Conservation (phyloP, 805 yeast genomes). For the Cyberlindnera petersonii region DNA sequence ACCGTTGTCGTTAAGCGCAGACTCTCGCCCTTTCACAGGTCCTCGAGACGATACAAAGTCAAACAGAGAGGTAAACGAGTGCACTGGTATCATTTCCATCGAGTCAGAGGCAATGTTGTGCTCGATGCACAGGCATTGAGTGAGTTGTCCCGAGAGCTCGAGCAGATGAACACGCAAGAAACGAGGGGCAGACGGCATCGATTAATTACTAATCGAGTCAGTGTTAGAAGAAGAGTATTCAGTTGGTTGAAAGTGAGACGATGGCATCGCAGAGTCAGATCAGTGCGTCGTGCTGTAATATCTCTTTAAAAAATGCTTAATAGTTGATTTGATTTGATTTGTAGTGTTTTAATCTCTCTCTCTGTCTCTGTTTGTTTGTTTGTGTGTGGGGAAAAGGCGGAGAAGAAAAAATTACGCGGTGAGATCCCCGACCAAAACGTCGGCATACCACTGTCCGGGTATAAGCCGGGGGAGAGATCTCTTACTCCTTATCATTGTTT, state of each 20-base stretch:
- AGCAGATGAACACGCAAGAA: not conserved
- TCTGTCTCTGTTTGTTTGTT: too few species aligned
- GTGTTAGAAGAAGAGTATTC: not conserved
- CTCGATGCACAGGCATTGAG: slow-evolving; percentile 17
- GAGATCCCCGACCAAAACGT: too few species aligned
- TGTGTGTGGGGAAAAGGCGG: too few species aligned
- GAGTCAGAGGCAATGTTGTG: slow-evolving; percentile 3
- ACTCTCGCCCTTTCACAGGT: slow-evolving; percentile 24
- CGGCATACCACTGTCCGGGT: too few species aligned
- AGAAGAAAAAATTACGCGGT: too few species aligned
- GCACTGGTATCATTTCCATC: slow-evolving; percentile 6
- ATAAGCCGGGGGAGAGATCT: too few species aligned
- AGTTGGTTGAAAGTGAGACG: slow-evolving; percentile 1
- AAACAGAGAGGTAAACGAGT: slow-evolving; percentile 7
- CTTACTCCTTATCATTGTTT: too few species aligned
- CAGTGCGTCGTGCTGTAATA: not conserved
- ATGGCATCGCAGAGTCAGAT: not conserved
- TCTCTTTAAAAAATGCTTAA: not conserved
- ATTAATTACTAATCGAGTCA: too few species aligned
- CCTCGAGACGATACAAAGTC: slow-evolving; percentile 22
- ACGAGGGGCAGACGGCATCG: not conserved
- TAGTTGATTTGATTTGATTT: not conserved
- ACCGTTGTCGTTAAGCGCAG: slow-evolving; percentile 18
- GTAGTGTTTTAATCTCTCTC: too few species aligned
- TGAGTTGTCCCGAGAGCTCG: slow-evolving; percentile 13